phyloP scores from a whole-genome alignment of 495 filamentous ascomycete genomes.

The Jackrogersella minutella region DNA sequence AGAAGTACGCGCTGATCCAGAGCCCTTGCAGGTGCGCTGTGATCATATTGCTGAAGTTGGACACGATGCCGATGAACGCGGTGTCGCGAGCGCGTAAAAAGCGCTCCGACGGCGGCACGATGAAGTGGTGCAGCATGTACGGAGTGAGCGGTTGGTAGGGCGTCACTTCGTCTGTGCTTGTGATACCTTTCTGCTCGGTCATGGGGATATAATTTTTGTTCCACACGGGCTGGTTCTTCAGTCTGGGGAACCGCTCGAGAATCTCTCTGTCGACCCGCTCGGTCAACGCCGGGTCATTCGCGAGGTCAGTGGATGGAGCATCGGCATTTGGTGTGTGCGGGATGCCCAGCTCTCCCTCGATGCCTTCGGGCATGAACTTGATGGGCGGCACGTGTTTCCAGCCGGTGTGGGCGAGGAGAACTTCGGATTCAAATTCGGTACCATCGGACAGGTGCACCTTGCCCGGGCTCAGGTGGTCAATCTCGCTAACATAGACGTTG shows the following conservation, averaged over 20 bases:
- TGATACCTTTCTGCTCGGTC: slow-evolving; percentile 48
- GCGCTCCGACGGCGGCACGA: slow-evolving; percentile 66
- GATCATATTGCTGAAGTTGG: slow-evolving; percentile 68
- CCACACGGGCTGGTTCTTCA: slow-evolving; percentile 56
- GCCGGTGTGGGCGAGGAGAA: slow-evolving; percentile 73
- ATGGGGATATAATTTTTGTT: slow-evolving; percentile 56
- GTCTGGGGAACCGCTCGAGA: slow-evolving; percentile 68
- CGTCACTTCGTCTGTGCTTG: slow-evolving; percentile 44
- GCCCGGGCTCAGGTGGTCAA: slow-evolving; percentile 60
- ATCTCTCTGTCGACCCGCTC: slow-evolving; percentile 70
- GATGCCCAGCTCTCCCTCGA: slow-evolving; percentile 55
- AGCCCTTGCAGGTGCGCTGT: slow-evolving; percentile 73
- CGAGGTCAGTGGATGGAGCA: slow-evolving; percentile 40
- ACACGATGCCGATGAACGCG: slow-evolving; percentile 71
- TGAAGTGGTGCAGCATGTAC: slow-evolving; percentile 69
- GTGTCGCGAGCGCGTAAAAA: slow-evolving; percentile 65
- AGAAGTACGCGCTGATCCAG: slow-evolving; percentile 73
- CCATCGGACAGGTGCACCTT: slow-evolving; percentile 66
- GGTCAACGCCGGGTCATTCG: slow-evolving; percentile 40
- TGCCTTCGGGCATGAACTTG: slow-evolving; percentile 67
- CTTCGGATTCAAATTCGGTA: slow-evolving; percentile 63
- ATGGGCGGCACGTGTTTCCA: slow-evolving; percentile 72
- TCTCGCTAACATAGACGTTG: slow-evolving; percentile 68
- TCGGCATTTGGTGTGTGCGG: slow-evolving; percentile 47
- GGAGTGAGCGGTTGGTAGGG: slow-evolving; percentile 51